Conservation (phyloP, 2,329 filamentous ascomycete genomes). For the Colletotrichum theobromicola region DNA sequence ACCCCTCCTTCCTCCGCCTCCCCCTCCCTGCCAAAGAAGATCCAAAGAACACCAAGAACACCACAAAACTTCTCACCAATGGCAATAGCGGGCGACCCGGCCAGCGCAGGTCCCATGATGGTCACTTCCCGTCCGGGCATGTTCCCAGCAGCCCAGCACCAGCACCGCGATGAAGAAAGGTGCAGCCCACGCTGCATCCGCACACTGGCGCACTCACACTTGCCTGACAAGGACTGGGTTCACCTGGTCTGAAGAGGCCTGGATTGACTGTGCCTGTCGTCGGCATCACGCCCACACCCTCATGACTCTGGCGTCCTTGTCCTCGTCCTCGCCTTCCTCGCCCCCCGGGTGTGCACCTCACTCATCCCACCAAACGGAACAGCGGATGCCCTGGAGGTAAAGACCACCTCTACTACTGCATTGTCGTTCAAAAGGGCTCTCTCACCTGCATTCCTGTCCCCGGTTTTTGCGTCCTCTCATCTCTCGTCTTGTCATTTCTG, state of each 20-base stretch:
- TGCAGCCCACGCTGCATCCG: neutral
- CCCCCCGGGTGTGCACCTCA: neutral
- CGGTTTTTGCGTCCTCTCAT: neutral
- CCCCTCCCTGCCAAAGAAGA: neutral
- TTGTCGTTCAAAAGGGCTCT: conserved; percentile 10
- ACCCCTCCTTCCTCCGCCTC: neutral
- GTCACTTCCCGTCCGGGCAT: conserved; percentile 7
- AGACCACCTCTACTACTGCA: neutral
- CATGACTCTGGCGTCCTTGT: conserved; percentile 6
- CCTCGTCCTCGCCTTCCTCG: neutral
- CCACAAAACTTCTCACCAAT: conserved; percentile 11
- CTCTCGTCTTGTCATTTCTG: neutral
- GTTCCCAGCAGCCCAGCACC: neutral
- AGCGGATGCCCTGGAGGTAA: neutral
- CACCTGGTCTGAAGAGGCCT: conserved; percentile 9
- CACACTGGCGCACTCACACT: neutral
- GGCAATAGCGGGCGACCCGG: neutral
- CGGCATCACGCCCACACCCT: conserved; percentile 8
- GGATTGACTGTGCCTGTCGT: conserved; percentile 15
- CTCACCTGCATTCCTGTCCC: neutral
- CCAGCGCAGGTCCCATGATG: conserved; percentile 17
- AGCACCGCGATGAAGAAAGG: neutral
- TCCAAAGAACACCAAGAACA: neutral
- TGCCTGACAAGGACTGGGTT: neutral
- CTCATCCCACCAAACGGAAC: conserved; percentile 12